Evolutionary conservation across 2,329 filamentous ascomycete genomes (phyloP).

Genomic region (Fusarium caatingaense): DNA sequence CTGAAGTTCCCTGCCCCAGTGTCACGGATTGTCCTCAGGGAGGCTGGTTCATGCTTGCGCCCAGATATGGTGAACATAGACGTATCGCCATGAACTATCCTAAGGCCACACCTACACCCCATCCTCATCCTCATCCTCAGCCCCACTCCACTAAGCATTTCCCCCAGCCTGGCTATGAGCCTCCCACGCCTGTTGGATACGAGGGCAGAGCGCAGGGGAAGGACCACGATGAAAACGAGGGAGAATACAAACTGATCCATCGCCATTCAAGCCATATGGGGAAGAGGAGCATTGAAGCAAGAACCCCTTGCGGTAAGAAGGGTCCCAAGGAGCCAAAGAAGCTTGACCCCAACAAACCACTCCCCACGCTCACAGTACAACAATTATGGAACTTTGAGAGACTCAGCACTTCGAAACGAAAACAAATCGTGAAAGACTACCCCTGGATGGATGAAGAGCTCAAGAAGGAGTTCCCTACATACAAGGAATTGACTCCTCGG

Average conservation of each 20-base stretch:
- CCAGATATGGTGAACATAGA: background rate
- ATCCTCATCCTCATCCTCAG: background rate
- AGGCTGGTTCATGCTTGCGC: background rate
- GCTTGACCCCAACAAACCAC: background rate
- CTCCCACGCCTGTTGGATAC: background rate
- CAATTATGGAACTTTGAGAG: slow-evolving; percentile 13
- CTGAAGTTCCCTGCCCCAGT: slow-evolving; percentile 1
- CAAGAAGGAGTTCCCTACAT: slow-evolving; percentile 6
- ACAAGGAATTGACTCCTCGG: background rate
- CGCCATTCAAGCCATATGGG: background rate
- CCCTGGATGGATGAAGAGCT: background rate
- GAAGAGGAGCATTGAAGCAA: background rate
- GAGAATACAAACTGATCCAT: background rate
- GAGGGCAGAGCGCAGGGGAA: background rate
- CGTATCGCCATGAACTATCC: slow-evolving; percentile 4
- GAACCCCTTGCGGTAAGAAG: background rate
- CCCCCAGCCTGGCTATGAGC: background rate
- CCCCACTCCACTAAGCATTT: background rate
- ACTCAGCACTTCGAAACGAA: background rate
- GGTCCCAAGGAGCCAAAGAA: background rate
- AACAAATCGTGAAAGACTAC: background rate
- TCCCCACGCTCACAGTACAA: slow-evolving; percentile 6
- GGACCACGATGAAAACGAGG: background rate
- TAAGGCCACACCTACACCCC: background rate
- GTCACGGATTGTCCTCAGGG: background rate